Evolutionary conservation across 306 rosid genomes (phyloP), one percentile per base, ranked within the genome.

Genomic region (Medicago lupulina): DNA sequence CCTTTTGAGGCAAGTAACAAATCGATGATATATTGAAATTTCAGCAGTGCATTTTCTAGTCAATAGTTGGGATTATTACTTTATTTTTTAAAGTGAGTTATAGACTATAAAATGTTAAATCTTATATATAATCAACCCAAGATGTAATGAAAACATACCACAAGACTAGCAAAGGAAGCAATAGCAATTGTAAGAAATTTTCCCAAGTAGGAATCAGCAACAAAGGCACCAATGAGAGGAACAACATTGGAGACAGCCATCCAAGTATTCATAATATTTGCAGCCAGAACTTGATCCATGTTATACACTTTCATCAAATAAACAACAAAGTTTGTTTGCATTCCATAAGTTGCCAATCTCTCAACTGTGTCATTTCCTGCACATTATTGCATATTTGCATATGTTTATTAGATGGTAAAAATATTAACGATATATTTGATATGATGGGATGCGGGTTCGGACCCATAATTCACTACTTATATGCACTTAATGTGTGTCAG

Each of bases 281-380:
- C 80, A 58, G 89, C 84, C 60, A 36, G 6, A 9, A 88, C 86
- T 47, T 86, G 92, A 66, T 86, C 92, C 88, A 88, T 79, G 68
- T 86, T 73, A 71, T 53, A 83, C 63, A 81, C 89, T 59, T 17
- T 79, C 79, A 77, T 76, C 77, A 85, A 51, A 57, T 88, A 88
- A 66, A 88, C 85, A 70, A 84, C 71, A 13, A 88, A 81, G 21
- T 85, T 88, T 28, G 83, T 75, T 59, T 79, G 79, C 79, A 88
- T 43, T 55, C 89, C 89, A 66, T 4, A 79, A 0, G 89, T 68
- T 17, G 89, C 89, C 73, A 88, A 66, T 82, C 84, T 88, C 82
- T 88, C 89, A n/a, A 62, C 23, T 2, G 88, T 82, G 71, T 85
- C 92, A 71, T 82, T 87, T 23, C 90, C 90, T 87, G 70, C 83